These are phyloP conservation scores for Biscogniauxia sp. DNA, from an alignment of 2,329 filamentous ascomycete genomes.

Conservation along the genomic window DNA sequence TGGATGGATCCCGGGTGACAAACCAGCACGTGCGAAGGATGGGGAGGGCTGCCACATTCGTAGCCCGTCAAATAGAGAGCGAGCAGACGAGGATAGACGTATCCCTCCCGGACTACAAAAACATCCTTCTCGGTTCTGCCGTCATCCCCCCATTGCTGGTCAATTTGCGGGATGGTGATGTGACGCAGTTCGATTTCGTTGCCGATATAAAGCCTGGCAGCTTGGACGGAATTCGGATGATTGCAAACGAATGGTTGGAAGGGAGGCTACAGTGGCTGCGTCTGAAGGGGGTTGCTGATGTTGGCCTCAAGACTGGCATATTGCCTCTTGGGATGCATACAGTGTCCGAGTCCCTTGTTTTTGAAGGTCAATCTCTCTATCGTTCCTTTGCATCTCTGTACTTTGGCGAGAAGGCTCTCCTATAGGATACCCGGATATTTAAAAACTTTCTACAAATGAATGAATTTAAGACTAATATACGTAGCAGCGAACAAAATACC, in stretches of 20 bases:
- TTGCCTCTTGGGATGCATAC: constrained; percentile 75
- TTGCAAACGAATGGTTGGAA: constrained; percentile 87
- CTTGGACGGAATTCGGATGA: constrained; percentile 69
- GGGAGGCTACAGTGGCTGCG: constrained; percentile 70
- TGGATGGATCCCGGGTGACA: constrained; percentile 75
- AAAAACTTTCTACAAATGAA: constrained; percentile 12
- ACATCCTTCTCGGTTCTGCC: constrained; percentile 75
- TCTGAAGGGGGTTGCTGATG: constrained; percentile 69
- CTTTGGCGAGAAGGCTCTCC: constrained; percentile 55
- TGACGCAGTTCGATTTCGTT: constrained; percentile 75
- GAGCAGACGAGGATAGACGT: constrained; percentile 71
- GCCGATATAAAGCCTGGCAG: constrained; percentile 74
- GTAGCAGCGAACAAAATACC: constrained; percentile 67
- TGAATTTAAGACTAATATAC: constrained; percentile 36
- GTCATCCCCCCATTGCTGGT: constrained; percentile 72
- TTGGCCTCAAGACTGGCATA: constrained; percentile 76
- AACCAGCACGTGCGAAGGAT: constrained; percentile 70
- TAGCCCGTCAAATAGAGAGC: constrained; percentile 73
- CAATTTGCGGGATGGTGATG: constrained; percentile 73
- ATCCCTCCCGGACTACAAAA: constrained; percentile 78
- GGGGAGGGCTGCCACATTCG: constrained; percentile 75
- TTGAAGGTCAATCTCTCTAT: constrained; percentile 80
- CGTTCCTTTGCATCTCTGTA: constrained; percentile 60
- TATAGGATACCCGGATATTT: constrained; percentile 28
- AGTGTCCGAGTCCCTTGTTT: constrained; percentile 70